Conservation (phyloP, 2,329 filamentous ascomycete genomes). For the Penicillium brevicompactum region DNA sequence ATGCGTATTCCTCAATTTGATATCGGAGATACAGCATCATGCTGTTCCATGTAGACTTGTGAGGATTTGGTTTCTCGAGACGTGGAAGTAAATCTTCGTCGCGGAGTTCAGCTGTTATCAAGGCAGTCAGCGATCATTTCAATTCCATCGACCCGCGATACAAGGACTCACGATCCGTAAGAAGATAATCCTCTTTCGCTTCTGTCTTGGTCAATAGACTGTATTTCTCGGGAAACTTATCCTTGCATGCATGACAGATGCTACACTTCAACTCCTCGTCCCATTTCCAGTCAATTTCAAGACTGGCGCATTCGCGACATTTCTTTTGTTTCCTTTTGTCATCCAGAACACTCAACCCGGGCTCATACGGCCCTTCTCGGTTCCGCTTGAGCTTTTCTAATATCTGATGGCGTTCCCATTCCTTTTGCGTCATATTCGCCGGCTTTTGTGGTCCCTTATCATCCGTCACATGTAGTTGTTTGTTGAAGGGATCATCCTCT, state of each 20-base stretch:
- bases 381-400: conserved; percentile 71
- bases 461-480: conserved; percentile 64
- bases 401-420: conserved; percentile 86
- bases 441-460: conserved; percentile 67
- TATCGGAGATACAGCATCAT: conserved; percentile 97
- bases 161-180: conserved; percentile 77
- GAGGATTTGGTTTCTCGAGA: conserved; percentile 86
- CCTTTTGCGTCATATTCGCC: conserved; percentile 81
- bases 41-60: conserved; percentile 94
- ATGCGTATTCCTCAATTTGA: conserved; percentile 92
- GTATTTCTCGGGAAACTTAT: conserved; percentile 88
- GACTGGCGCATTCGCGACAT: conserved; percentile 77
- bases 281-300: conserved; percentile 96
- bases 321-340: conserved; percentile 67
- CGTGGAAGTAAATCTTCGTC: conserved; percentile 86
- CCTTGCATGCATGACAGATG: conserved; percentile 84
- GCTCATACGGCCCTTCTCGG: conserved; percentile 83
- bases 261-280: conserved; percentile 76
- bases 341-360: conserved; percentile 74
- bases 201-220: conserved; percentile 96
- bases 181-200: conserved; percentile 88
- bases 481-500: conserved; percentile 89
- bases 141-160: too few species aligned
- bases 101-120: conserved; percentile 73
- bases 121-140: too few species aligned